These are phyloP conservation scores for Bidens hawaiensis DNA, from an alignment of 140 eudicot genomes.

Conservation along the genomic window DNA sequence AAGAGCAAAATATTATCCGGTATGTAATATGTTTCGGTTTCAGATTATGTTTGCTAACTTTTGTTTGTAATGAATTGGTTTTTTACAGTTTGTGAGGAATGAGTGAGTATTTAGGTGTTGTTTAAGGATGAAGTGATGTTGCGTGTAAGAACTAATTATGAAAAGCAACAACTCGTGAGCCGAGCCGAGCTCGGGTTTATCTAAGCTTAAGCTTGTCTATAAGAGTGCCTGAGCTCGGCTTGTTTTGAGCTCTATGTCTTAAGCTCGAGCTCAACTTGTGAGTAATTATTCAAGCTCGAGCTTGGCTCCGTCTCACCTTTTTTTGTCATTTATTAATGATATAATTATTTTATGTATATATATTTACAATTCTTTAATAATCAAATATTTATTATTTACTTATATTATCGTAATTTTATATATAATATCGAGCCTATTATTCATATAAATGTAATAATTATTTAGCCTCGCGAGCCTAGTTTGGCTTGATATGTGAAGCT, in stretches of 20 bases:
- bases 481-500: background rate
- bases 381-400: background rate
- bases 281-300: no score
- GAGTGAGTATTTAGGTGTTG: background rate
- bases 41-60: constrained; percentile 6
- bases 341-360: background rate
- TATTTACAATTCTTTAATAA: no score
- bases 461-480: background rate
- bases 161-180: background rate
- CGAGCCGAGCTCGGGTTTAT: no score
- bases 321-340: background rate
- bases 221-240: no score
- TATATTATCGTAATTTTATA: background rate
- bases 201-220: no score
- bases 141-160: background rate
- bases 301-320: background rate
- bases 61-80: constrained; percentile 17
- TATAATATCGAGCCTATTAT: no score
- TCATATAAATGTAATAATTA: no score
- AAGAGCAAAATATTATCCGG: no score
- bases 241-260: no score
- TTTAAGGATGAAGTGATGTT: background rate
- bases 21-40: constrained; percentile 13
- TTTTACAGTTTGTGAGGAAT: background rate
- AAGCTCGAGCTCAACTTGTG: background rate